Conservation (phyloP, 192 early-diverging fungal genomes). For the Coemansia sp. region DNA sequence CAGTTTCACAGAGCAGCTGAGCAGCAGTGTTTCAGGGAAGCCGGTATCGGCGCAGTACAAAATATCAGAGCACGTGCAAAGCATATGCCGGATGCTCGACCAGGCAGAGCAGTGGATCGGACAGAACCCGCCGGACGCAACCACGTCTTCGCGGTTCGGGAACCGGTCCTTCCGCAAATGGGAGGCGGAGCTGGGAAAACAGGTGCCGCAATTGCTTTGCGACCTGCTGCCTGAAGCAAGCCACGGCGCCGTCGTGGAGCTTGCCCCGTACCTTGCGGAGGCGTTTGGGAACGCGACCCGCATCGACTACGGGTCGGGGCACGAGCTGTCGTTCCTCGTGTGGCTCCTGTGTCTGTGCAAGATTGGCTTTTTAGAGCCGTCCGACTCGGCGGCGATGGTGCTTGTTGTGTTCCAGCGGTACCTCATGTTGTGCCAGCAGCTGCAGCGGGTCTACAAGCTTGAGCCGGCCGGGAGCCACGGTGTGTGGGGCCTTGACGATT, state of each 20-base stretch:
- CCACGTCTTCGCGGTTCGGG: conserved; percentile 79
- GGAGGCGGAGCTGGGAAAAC: conserved; percentile 54
- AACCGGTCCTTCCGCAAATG: conserved; percentile 89
- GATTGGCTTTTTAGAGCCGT: conserved; percentile 57
- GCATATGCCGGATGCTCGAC: conserved; percentile 63
- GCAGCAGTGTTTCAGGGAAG: conserved; percentile 66
- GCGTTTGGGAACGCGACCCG: conserved; percentile 86
- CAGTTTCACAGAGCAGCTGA: conserved; percentile 71
- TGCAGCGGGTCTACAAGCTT: conserved; percentile 81
- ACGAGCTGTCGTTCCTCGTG: conserved; percentile 86
- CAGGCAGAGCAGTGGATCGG: conserved; percentile 67
- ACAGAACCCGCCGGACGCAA: conserved; percentile 70
- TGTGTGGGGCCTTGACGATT: conserved; percentile 97
- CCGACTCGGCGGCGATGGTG: conserved; percentile 74
- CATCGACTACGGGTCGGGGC: conserved; percentile 97
- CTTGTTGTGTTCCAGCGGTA: conserved; percentile 75
- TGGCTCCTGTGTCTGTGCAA: conserved; percentile 81
- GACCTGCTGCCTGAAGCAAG: conserved; percentile 17
- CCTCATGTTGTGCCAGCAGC: conserved; percentile 69
- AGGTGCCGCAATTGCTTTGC: conserved; percentile 19
- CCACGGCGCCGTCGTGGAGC: conserved; percentile 64
- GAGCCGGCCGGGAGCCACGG: conserved; percentile 98
- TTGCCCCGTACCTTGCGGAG: conserved; percentile 67
- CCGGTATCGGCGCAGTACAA: conserved; percentile 56
- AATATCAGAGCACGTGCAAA: conserved; percentile 55